Percentiles rank a stretch among this genome's conserved stretches.
phyloP scores from a whole-genome alignment of 2,329 filamentous ascomycete genomes.

The Lasiodiplodia gonubiensis region DNA sequence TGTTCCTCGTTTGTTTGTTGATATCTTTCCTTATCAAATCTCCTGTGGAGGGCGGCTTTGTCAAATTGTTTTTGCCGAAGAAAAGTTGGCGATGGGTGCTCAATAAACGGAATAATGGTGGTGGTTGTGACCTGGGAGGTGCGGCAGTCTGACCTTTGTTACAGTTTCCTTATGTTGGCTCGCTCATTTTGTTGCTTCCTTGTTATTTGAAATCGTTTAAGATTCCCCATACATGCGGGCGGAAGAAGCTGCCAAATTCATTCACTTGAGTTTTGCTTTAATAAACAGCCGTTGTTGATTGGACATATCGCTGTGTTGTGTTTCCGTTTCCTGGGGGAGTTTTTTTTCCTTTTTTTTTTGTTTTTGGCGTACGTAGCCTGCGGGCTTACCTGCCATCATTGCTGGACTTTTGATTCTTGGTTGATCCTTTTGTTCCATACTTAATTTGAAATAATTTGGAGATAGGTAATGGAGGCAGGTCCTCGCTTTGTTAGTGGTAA shows the following conservation, averaged over 20 bases:
- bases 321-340: no score
- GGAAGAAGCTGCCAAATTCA: neutral
- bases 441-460: neutral
- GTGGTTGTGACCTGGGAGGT: neutral
- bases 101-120: neutral
- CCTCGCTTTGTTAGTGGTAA: neutral
- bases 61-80: neutral
- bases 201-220: neutral
- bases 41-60: neutral
- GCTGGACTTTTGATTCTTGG: neutral
- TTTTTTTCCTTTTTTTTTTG: no score
- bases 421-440: neutral
- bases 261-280: neutral
- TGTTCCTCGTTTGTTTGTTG: neutral
- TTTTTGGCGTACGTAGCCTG: neutral
- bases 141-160: neutral
- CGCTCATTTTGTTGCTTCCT: neutral
- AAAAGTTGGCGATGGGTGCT: neutral
- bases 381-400: neutral
- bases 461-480: neutral
- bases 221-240: neutral
- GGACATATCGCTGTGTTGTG: neutral
- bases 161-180: neutral
- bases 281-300: neutral
- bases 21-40: neutral